phyloP scores from a whole-genome alignment of 176 grass and related monocot species.

The Rhipidocladum racemiflorum region DNA sequence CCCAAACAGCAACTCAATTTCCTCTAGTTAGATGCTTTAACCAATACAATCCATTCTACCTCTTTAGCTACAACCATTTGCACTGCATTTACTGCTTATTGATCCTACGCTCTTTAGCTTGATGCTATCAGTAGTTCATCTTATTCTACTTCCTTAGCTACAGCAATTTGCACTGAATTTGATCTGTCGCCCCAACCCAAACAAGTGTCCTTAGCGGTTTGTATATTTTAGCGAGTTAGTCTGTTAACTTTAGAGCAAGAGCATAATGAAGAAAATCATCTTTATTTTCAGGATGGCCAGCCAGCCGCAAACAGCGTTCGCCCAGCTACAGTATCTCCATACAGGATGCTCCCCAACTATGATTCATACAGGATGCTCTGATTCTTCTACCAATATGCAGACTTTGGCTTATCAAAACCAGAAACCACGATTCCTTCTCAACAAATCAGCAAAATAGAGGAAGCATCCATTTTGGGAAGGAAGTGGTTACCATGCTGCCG shows the following conservation, averaged over 20 bases:
- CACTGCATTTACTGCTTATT: conserved; percentile 1
- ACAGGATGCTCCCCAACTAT: too few species aligned
- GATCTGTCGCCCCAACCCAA: background rate
- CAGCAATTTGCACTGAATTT: background rate
- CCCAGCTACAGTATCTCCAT: conserved; percentile 58
- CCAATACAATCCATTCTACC: background rate
- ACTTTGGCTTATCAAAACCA: too few species aligned
- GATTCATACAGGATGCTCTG: too few species aligned
- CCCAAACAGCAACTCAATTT: background rate
- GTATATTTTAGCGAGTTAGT: background rate
- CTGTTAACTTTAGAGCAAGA: background rate
- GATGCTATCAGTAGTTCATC: background rate
- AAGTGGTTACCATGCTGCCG: too few species aligned
- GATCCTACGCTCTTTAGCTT: background rate
- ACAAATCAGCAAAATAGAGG: too few species aligned
- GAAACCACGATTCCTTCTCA: too few species aligned
- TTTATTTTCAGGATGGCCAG: conserved; percentile 66
- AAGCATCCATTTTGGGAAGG: too few species aligned
- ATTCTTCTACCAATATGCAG: too few species aligned
- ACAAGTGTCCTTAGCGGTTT: background rate
- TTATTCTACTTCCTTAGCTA: background rate
- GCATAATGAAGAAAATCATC: background rate
- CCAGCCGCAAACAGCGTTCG: conserved; percentile 44
- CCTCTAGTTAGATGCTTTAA: background rate
- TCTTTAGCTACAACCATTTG: background rate